Base-by-base conservation (phyloP, 176 grass and related monocot species). In the Zea luxurians region DNA sequence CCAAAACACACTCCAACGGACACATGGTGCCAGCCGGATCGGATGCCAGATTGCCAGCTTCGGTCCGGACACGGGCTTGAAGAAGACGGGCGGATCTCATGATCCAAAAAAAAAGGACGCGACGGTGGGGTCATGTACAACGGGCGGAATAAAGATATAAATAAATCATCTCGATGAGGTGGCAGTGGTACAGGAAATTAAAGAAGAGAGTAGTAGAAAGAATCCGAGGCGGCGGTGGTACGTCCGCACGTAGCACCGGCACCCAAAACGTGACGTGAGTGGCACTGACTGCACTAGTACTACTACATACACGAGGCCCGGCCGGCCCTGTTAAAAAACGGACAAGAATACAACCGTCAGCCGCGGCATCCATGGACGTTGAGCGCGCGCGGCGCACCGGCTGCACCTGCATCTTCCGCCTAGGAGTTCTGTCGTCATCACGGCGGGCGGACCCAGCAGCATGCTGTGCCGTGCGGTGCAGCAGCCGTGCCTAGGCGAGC, bases 61-160 rank as follows among this genome's bases (percentile, higher is more conserved):
- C 27, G 27, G 27, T 27, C 27, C 27, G 5, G 5, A 13, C 48
- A 27, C 27, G 27, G 27, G 27, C 27, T 52, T 50, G 57, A 34
- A n/a, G 46, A 49, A 57, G 27, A 27, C 27, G 27, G 27, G 27
- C 27, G 27, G 27, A 27, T 27, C 27, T 27, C 27, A 27, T 27
- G 0, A 27, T 27, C 27, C 27, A 27, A 27, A 27, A 27, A 27
- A 27, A 27, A 27, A 27, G 27, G 27, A 27, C 27, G 27, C 27
- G 27, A 27, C 1, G 27, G 27, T 27, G 27, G 27, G 42, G 27
- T 27, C 27, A 27, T 27, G 27, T 27, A 27, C 27, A 86, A 27
- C 76, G 75, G 13, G 2, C 53, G 61, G 75, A 83, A 88, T 80
- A 70, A 84, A 83, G 73, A 76, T 81, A 89, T 66, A 40, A 85